These are phyloP conservation scores for Mariannaea sp. DNA, from an alignment of 2,329 filamentous ascomycete genomes.

Conservation along the genomic window DNA sequence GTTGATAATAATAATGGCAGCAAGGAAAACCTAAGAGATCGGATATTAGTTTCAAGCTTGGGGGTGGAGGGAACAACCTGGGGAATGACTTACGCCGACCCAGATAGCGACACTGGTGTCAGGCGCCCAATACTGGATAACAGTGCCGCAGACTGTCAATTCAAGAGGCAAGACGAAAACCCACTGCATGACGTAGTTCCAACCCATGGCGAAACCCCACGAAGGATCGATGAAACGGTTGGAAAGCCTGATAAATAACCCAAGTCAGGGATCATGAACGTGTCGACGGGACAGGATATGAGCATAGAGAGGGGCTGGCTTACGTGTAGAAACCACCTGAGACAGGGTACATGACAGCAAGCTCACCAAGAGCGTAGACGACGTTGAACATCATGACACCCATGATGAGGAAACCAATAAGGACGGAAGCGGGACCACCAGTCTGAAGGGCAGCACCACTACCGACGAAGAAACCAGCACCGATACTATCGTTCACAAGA, in stretches of 20 bases:
- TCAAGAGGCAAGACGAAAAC: constrained; percentile 53
- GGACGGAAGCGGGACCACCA: constrained; percentile 45
- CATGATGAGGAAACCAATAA: constrained; percentile 59
- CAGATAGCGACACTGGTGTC: constrained; percentile 55
- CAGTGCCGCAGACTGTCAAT: constrained; percentile 55
- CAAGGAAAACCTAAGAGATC: constrained; percentile 51
- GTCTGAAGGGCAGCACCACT: constrained; percentile 51
- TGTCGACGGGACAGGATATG: too few relatives aligned
- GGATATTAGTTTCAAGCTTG: not conserved
- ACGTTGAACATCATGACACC: constrained; percentile 66
- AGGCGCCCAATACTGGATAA: constrained; percentile 54
- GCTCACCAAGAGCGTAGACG: constrained; percentile 65
- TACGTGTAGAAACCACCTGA: constrained; percentile 62
- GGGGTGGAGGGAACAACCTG: not conserved
- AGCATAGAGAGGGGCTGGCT: not conserved
- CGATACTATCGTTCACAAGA: constrained; percentile 45
- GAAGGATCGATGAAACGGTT: constrained; percentile 62
- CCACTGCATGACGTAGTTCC: constrained; percentile 55
- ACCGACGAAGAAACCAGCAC: constrained; percentile 66
- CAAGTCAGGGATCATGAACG: not conserved
- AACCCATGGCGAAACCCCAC: constrained; percentile 51
- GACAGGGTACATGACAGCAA: constrained; percentile 44
- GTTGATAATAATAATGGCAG: constrained; percentile 57
- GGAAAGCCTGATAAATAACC: constrained; percentile 48
- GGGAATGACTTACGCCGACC: constrained; percentile 47